Percentiles rank a stretch among this genome's conserved stretches.
Conservation (phyloP, 1,284 basidiomycete species). For the Neotropicomus parvogracilis region DNA sequence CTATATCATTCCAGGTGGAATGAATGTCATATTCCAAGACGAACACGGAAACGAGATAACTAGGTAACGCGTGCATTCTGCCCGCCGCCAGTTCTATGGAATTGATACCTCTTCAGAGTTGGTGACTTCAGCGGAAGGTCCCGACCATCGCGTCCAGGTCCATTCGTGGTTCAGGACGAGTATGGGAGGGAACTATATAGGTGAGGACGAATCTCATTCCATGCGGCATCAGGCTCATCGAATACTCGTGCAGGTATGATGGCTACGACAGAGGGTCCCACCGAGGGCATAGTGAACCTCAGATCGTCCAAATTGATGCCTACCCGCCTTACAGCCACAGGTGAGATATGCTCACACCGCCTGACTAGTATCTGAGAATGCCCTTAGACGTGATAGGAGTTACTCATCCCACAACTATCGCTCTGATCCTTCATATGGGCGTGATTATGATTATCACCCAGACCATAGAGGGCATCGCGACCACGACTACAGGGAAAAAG, state of each 20-base stretch:
- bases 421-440: slow-evolving; percentile 26
- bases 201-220: slow-evolving; percentile 28
- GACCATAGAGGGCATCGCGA: slow-evolving; percentile 24
- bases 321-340: slow-evolving; percentile 20
- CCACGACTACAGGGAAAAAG: slow-evolving; percentile 21
- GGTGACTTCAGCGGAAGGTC: slow-evolving; percentile 40
- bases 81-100: slow-evolving; percentile 17
- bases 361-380: slow-evolving; percentile 9
- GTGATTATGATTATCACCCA: slow-evolving; percentile 21
- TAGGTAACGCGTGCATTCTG: slow-evolving; percentile 40
- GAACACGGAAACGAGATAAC: slow-evolving; percentile 62
- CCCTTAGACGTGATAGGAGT: slow-evolving; percentile 25
- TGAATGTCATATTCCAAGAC: slow-evolving; percentile 67
- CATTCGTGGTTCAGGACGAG: slow-evolving; percentile 48
- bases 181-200: slow-evolving; percentile 47
- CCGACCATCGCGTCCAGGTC: slow-evolving; percentile 30
- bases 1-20: slow-evolving; percentile 63
- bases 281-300: slow-evolving; percentile 29
- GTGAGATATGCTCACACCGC: slow-evolving; percentile 15
- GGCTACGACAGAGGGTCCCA: slow-evolving; percentile 22
- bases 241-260: slow-evolving; percentile 26
- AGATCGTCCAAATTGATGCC: slow-evolving; percentile 26
- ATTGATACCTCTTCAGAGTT: slow-evolving; percentile 36
- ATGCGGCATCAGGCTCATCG: slow-evolving; percentile 5
- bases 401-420: slow-evolving; percentile 25